Conservation (phyloP, 1,284 basidiomycete species). For the Puccinia hordei region DNA sequence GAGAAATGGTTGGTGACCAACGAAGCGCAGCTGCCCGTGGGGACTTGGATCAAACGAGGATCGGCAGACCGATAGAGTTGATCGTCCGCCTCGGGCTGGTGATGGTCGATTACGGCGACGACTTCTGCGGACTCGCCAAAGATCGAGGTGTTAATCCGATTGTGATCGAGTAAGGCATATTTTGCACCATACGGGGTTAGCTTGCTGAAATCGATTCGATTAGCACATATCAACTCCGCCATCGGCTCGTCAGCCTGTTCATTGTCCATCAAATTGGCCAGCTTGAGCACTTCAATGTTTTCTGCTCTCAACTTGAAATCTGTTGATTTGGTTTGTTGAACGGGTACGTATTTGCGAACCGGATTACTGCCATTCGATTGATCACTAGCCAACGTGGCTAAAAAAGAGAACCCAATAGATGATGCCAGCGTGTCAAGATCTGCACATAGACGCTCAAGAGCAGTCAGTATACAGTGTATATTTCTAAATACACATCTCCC, state of each 20-base stretch:
- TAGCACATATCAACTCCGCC: slow-evolving; percentile 66
- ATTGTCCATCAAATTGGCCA: slow-evolving; percentile 62
- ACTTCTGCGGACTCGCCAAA: slow-evolving; percentile 64
- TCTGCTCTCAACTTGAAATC: slow-evolving; percentile 82
- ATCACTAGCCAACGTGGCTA: slow-evolving; percentile 57
- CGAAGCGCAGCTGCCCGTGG: slow-evolving; percentile 75
- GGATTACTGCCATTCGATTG: slow-evolving; percentile 40
- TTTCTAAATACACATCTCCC: too few relatives aligned
- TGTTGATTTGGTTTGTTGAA: slow-evolving; percentile 70
- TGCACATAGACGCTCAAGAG: slow-evolving; percentile 58
- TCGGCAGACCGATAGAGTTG: slow-evolving; percentile 65
- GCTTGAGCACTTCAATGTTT: slow-evolving; percentile 72
- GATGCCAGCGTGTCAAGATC: slow-evolving; percentile 86
- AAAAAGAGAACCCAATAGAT: slow-evolving; percentile 77
- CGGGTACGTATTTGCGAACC: slow-evolving; percentile 63
- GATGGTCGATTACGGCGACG: slow-evolving; percentile 85
- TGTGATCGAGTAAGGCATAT: slow-evolving; percentile 88
- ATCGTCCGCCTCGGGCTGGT: slow-evolving; percentile 73
- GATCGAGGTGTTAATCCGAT: slow-evolving; percentile 69
- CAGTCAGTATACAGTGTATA: neutral
- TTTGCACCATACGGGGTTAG: slow-evolving; percentile 65
- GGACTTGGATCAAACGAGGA: slow-evolving; percentile 68
- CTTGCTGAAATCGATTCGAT: slow-evolving; percentile 55
- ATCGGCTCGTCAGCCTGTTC: neutral
- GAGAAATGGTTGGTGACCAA: slow-evolving; percentile 68